Evolutionary conservation across 768 basidiomycete genomes (phyloP), one percentile per base, ranked within the genome.

Genomic region (Pulveroboletus sp.): DNA sequence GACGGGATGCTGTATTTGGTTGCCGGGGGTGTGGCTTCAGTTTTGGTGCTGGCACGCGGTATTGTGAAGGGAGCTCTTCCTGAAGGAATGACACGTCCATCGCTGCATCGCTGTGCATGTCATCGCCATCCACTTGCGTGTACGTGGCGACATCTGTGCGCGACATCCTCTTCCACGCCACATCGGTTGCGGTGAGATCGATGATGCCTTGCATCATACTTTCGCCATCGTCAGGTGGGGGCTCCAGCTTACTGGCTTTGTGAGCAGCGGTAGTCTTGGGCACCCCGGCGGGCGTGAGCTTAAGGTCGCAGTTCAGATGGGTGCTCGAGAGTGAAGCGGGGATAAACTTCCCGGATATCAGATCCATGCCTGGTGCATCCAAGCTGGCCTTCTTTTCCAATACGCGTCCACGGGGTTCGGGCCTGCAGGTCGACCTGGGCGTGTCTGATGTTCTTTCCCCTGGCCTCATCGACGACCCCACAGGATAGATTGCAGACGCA

Each of bases 171-270:
- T 57, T 57, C 52, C 50, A 49, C 28, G 60, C 60, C 0, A 55
- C 47, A 33, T 65, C 57, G 6, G 63, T 60, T 27, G 46, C 55
- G 2, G 51, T 54, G 51, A 63, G 59, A 47, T 64, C 60, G 10
- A 61, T 42, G 46, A 49, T 35, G 5, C 51, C 57, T 33, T 54
- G 54, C 60, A 62, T 59, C 0, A 26, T 7, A n/a, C 24, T 51
- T 28, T 60, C 55, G 13, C 24, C 46, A 18, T 55, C 53, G 42
- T 48, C 42, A 1, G 26, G 43, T 1, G 15, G 18, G 17, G 17
- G 31, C 5, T 49, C 36, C 30, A 40, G 31, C 30, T 35, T 30
- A 13, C 17, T 37, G 21, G 28, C n/a, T 8, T 46, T 47, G 33
- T 33, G 38, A 33, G 45, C 13, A 35, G 44, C 17, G 38, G 43